Evolutionary conservation across 2,329 filamentous ascomycete species (phyloP), one percentile per base, ranked within the genome.

Genomic region (Xylaria sp.): DNA sequence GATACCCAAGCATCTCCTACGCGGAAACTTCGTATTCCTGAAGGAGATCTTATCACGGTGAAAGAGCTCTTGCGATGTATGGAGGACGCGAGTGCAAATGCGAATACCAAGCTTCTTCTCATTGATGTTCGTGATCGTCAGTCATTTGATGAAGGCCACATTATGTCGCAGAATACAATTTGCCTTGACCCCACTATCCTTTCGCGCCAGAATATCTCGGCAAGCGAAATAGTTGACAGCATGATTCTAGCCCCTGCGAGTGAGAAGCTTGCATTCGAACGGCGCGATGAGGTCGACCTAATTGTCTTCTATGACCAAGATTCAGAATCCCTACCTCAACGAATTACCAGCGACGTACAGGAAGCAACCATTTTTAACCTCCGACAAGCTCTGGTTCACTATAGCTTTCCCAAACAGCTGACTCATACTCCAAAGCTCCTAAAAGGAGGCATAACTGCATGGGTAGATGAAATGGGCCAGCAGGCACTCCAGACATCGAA

Each of bases 241-340:
- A 85, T 94, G 74, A 85, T 93, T 1, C 80, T 96, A 6, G 90
- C 89, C 0, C 91, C 92, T 0, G 83, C 89, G n/a, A 80, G 85
- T n/a, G 96, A 99, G 78, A 90, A 92, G 73, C 81, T 85, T 1
- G 83, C 93, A 38, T 97, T 97, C 74, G 89, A 88, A 49, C 83
- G 88, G 65, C 87, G 91, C 15, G 87, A 94, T 71, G 86, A 91
- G 65, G 97, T 92, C 74, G 94, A 98, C 73, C 81, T 97, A 49
- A 87, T 99, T 11, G 92, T 99, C 0, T 96, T 97, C 75, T 97
- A 98, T 78, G 94, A 99, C 78, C 87, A 95, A 72, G 70, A 86
- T 78, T 84, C 92, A 76, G 66, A 86, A 80, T 72, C 83, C 71
- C 74, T 97, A 23, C 79, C 75, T 61, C 72, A 70, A 72, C 67